These are phyloP conservation scores for Helminthosporium solani DNA, from an alignment of 2,329 filamentous ascomycete species.

Conservation along the genomic window DNA sequence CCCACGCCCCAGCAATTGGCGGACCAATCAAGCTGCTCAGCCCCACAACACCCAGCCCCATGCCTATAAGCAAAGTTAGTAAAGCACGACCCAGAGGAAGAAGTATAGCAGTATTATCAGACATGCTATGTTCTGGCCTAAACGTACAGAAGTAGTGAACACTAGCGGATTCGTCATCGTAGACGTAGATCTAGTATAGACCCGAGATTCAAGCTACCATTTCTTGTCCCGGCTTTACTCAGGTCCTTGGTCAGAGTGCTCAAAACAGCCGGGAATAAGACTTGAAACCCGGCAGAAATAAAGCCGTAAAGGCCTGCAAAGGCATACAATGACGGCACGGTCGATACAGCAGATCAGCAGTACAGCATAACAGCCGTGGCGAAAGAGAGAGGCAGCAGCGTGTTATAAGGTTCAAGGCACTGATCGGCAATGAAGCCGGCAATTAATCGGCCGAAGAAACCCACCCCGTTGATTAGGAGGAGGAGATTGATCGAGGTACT, in stretches of 20 bases:
- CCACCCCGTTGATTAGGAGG: conserved; percentile 59
- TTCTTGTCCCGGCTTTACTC: conserved; percentile 48
- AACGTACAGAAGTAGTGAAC: too few relatives aligned
- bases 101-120: too few relatives aligned
- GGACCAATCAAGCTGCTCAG: conserved; percentile 49
- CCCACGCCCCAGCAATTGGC: conserved; percentile 50
- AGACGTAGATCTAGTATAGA: too few relatives aligned
- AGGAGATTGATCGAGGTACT: conserved; percentile 56
- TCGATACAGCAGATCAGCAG: conserved; percentile 57
- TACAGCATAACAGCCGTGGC: conserved; percentile 53
- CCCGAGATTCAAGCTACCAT: too few relatives aligned
- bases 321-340: conserved; percentile 40
- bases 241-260: conserved; percentile 49
- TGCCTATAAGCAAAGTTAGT: conserved; percentile 29
- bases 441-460: conserved; percentile 56
- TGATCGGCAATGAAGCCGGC: conserved; percentile 57
- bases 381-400: conserved; percentile 54
- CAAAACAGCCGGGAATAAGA: conserved; percentile 48
- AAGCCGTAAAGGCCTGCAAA: conserved; percentile 51
- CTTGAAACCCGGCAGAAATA: conserved; percentile 48
- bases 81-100: too few relatives aligned
- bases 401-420: conserved; percentile 56
- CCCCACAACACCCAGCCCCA: conserved; percentile 50
- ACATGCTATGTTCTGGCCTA: too few relatives aligned
- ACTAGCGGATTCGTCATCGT: too few relatives aligned